These are phyloP conservation scores for Peronospora belbahrii DNA, from an alignment of 352 stramenopile genomes.

Conservation along the genomic window DNA sequence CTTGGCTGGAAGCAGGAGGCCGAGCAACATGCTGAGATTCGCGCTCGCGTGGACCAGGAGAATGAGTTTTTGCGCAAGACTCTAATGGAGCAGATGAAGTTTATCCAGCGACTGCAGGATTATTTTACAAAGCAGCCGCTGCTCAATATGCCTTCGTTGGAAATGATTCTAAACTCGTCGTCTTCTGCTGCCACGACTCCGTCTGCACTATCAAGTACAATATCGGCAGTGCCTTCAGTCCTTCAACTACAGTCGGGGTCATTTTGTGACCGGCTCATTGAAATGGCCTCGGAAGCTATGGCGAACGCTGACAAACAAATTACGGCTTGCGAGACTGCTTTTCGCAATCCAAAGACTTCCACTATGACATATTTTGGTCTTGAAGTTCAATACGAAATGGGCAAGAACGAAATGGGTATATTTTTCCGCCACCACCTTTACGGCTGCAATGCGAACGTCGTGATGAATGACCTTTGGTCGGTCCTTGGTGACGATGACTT, in stretches of 20 bases:
- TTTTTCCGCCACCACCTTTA: conserved; percentile 83
- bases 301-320: conserved; percentile 51
- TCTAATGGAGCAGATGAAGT: conserved; percentile 89
- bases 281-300: conserved; percentile 60
- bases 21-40: conserved; percentile 84
- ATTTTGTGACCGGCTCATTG: conserved; percentile 71
- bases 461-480: conserved; percentile 78
- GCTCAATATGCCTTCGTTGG: conserved; percentile 82
- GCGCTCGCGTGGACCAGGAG: conserved; percentile 81
- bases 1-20: conserved; percentile 85
- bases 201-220: conserved; percentile 58
- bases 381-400: conserved; percentile 85
- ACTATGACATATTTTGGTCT: conserved; percentile 87
- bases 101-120: conserved; percentile 84
- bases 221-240: conserved; percentile 42
- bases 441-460: conserved; percentile 55
- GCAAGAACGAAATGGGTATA: conserved; percentile 81
- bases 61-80: conserved; percentile 87
- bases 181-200: conserved; percentile 51
- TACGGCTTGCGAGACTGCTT: conserved; percentile 61
- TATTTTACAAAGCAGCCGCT: conserved; percentile 88
- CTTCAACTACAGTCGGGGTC: conserved; percentile 71
- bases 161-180: conserved; percentile 80
- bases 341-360: conserved; percentile 75
- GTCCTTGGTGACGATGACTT: conserved; percentile 59